Evolutionary conservation across 2,329 filamentous ascomycete species (phyloP), one percentile per base, ranked within the genome.

Genomic region (Epichloe gansuensis): DNA sequence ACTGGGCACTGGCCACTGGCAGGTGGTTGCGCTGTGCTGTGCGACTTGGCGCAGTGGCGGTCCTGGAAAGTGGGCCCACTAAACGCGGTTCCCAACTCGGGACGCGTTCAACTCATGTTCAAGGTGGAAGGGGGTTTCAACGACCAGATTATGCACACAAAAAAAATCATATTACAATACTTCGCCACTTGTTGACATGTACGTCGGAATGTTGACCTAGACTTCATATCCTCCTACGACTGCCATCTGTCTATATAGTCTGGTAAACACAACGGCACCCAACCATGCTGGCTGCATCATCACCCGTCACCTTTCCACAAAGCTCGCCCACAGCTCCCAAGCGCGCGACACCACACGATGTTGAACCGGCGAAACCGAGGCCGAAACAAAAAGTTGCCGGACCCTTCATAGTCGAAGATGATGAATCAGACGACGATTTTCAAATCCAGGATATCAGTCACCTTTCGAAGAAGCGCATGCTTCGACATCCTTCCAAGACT

Each of bases 221-320:
- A 31, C 13, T n/a, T 44, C 23, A n/a, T 44, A 7, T 23, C 4
- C 23, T n/a, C 23, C 23, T 2, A 13, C 42, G 21, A 23, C 42
- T 27, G 23, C 17, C 21, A 51, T 46, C 47, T 40, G 21, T 40
- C 21, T 11, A 13, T 44, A 12, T 15, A 15, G 23, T 8, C 34
- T 11, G 27, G 42, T 15, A 7, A 23, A 43, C 15, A 25, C 3
- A 36, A 44, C 25, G 23, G n/a, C 25, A 34, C 11, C 8, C 41
- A 43, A 51, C 15, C 39, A 85, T 85, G 80, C 68, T 78, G 27
- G 71, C 75, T 39, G 71, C 77, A 40, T 83, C 82, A 6, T 82
- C 82, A 13, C 77, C 81, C 2, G 66, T 81, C 21, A 61, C 71
- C 27, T 79, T 79, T 54, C 77, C 79, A 2, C 65, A 71, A 6